Evolutionary conservation across 306 rosid genomes (phyloP), one percentile per base, ranked within the genome.

Genomic region (Pueraria montana): DNA sequence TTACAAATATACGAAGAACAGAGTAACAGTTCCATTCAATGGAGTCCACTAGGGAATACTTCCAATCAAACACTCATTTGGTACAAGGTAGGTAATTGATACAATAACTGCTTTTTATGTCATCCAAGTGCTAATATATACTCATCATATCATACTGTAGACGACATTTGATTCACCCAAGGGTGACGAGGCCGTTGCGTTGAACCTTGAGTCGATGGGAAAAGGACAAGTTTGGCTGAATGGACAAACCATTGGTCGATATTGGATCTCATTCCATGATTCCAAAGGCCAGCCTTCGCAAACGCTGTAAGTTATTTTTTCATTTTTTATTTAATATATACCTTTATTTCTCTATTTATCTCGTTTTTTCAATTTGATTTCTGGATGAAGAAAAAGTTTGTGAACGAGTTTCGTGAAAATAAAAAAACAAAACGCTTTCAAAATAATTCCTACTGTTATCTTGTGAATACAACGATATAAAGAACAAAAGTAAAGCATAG

Each of bases 141-240:
- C n/a, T n/a, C n/a, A n/a, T n/a, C n/a, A n/a, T n/a, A n/a, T 32
- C 1, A 30, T 61, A 5, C 12, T 59, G 83, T 61, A 90, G 94
- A 75, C 63, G 18, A n/a, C 11, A 40, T 91, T 91, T 43, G 88
- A 91, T n/a, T 64, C 81, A 20, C 88, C 95, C 0, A 34, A 27
- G 45, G 91, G 90, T 59, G 82, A 91, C 55, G 87, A 84, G 14
- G 67, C 90, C 21, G 18, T 91, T 9, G 88, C 78, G 4, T 70
- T 89, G 72, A 68, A 91, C 85, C 88, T 91, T 38, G 75, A 82
- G 38, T 66, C 91, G 0, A 91, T 89, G 95, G 93, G 90, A 43
- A 91, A 91, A 87, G 95, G 93, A 0, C 90, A 89, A 83, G 87
- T 71, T 66, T 91, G 95, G 95, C 72, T 89, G n/a, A 91, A 91